These are phyloP conservation scores for Colletotrichum sp. DNA, from an alignment of 2,329 filamentous ascomycete genomes.

Conservation along the genomic window DNA sequence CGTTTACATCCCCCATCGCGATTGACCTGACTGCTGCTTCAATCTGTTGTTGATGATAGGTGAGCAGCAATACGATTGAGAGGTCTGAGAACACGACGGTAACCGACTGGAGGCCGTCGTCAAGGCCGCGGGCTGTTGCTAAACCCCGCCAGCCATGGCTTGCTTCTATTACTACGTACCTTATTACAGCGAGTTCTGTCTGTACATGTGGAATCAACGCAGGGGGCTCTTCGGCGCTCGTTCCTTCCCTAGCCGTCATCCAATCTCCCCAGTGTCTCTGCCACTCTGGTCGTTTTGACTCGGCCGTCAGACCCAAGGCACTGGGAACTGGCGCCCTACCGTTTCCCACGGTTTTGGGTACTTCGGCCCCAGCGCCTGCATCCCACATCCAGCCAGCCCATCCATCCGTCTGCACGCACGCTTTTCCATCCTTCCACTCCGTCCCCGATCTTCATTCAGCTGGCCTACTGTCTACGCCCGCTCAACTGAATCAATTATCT, in stretches of 20 bases:
- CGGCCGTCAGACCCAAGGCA: constrained; percentile 14
- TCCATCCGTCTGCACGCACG: not conserved
- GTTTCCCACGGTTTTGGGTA: constrained; percentile 11
- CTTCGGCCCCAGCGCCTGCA: not conserved
- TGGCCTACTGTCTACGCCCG: not conserved
- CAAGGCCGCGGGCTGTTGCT: not conserved
- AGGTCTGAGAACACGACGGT: not conserved
- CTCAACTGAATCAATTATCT: not conserved
- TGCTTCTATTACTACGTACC: not conserved
- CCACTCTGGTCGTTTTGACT: not conserved
- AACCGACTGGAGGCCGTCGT: not conserved
- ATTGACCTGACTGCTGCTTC: not conserved
- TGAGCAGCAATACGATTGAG: not conserved
- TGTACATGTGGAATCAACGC: not conserved
- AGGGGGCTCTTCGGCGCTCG: constrained; percentile 3
- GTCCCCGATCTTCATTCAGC: not conserved
- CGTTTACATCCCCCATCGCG: not conserved
- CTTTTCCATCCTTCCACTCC: not conserved
- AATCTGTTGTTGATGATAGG: not conserved
- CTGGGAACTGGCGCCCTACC: not conserved
- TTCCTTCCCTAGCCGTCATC: constrained; percentile 13
- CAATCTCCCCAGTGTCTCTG: constrained; percentile 9
- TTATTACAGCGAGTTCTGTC: not conserved
- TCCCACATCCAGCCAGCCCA: not conserved
- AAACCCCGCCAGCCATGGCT: not conserved